These are phyloP conservation scores for Chondrostereum purpureum DNA, from an alignment of 1,284 basidiomycete species.

Conservation along the genomic window DNA sequence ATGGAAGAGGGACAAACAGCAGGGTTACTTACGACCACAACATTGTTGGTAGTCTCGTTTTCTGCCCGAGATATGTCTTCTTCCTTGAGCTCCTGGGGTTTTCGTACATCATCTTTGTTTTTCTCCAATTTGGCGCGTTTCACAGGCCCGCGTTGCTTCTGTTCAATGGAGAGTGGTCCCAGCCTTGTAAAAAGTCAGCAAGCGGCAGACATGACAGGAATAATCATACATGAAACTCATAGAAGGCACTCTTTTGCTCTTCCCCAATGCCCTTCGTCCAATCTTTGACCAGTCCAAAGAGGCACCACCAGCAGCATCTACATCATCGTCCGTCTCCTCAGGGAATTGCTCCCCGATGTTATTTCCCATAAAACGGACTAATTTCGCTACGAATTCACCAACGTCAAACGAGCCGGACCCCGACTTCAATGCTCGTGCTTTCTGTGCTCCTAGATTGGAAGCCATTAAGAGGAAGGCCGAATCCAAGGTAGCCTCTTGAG, in stretches of 20 bases:
- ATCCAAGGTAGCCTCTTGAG: slow-evolving; percentile 76
- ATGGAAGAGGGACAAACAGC: background rate
- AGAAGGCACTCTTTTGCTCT: slow-evolving; percentile 66
- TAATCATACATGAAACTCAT: slow-evolving; percentile 72
- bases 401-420: slow-evolving; percentile 77
- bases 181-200: slow-evolving; percentile 41
- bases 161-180: slow-evolving; percentile 71
- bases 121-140: slow-evolving; percentile 72
- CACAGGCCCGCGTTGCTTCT: slow-evolving; percentile 54
- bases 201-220: background rate
- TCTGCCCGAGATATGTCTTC: slow-evolving; percentile 71
- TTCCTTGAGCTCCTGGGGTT: slow-evolving; percentile 70
- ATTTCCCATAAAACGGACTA: slow-evolving; percentile 69
- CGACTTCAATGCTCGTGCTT: slow-evolving; percentile 81
- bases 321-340: background rate
- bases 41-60: slow-evolving; percentile 81
- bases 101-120: slow-evolving; percentile 57
- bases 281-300: slow-evolving; percentile 69
- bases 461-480: slow-evolving; percentile 66
- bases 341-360: slow-evolving; percentile 36
- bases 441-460: slow-evolving; percentile 66
- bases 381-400: slow-evolving; percentile 73
- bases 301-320: background rate
- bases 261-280: slow-evolving; percentile 65
- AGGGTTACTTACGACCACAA: slow-evolving; percentile 43